A percentile compares a stretch with the other conserved stretches of the same genome.
These are phyloP conservation scores for Fraxinus xanthoxyloides DNA, from an alignment of 305 asterid species.

Conservation along the genomic window DNA sequence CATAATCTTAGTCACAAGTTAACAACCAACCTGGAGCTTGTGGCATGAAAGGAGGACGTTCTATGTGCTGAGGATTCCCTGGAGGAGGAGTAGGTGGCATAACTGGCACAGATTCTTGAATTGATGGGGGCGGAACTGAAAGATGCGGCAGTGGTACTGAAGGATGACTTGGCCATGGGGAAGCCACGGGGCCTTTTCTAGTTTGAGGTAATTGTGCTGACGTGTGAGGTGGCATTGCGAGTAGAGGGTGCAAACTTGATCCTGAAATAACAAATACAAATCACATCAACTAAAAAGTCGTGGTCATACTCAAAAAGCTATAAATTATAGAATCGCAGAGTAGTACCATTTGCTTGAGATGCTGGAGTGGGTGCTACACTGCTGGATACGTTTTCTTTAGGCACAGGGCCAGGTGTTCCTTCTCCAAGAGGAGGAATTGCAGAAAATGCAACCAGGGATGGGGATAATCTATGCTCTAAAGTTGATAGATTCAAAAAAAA, in stretches of 20 bases:
- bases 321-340: not conserved
- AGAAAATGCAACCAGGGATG: constrained; percentile 26
- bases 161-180: constrained; percentile 38
- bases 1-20: constrained; percentile 17
- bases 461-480: constrained; percentile 31
- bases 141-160: constrained; percentile 34
- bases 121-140: constrained; percentile 33
- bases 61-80: constrained; percentile 23
- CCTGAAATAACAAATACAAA: constrained; percentile 33
- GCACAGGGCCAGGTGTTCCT: constrained; percentile 29
- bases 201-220: constrained; percentile 36
- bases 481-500: not conserved
- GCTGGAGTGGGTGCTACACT: constrained; percentile 41
- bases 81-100: constrained; percentile 43
- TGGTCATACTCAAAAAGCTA: not conserved
- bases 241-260: constrained; percentile 38
- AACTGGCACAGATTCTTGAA: constrained; percentile 27
- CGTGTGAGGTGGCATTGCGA: constrained; percentile 36
- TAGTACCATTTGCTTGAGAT: constrained; percentile 46
- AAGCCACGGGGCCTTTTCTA: constrained; percentile 28
- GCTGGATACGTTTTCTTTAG: constrained; percentile 25
- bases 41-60: constrained; percentile 38
- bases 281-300: constrained; percentile 13
- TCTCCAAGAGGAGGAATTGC: constrained; percentile 38
- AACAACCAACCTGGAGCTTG: constrained; percentile 60